A percentile compares a stretch with the other conserved stretches of the same genome.
These are phyloP conservation scores for Melanomma pulvis-pyrius DNA, from an alignment of 495 filamentous ascomycete genomes.

Conservation along the genomic window DNA sequence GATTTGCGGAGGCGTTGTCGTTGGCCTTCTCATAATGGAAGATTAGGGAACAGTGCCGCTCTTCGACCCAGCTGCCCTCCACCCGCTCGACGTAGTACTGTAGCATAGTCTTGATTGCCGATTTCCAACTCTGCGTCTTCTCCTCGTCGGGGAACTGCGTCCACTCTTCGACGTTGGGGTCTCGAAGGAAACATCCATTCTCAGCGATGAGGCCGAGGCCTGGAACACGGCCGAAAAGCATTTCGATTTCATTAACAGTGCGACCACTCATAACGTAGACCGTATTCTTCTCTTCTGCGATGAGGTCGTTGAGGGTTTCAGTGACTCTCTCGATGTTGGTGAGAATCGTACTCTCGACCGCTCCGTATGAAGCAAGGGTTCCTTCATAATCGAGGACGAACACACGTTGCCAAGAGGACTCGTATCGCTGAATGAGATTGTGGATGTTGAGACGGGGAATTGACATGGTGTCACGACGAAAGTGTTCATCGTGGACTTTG, in stretches of 20 bases:
- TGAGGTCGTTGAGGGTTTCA: conserved; percentile 75
- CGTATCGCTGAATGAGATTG: conserved; percentile 65
- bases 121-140: conserved; percentile 73
- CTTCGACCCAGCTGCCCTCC: conserved; percentile 83
- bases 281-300: conserved; percentile 75
- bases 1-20: conserved; percentile 67
- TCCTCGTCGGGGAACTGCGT: conserved; percentile 68
- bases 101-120: conserved; percentile 72
- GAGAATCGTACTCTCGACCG: conserved; percentile 75
- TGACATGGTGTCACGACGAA: conserved; percentile 76
- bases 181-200: conserved; percentile 85
- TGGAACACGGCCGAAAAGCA: conserved; percentile 75
- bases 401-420: conserved; percentile 63
- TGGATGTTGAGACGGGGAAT: conserved; percentile 78
- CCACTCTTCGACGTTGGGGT: conserved; percentile 67
- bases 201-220: conserved; percentile 86
- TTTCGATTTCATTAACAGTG: conserved; percentile 82
- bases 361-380: conserved; percentile 82
- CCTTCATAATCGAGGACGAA: conserved; percentile 94
- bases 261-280: conserved; percentile 92
- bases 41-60: conserved; percentile 80
- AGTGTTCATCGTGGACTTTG: conserved; percentile 78
- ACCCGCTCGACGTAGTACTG: conserved; percentile 86
- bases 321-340: conserved; percentile 82
- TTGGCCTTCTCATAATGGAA: conserved; percentile 86